Evolutionary conservation across 2,329 filamentous ascomycete genomes (phyloP).

Genomic region (Phialophora tarda): DNA sequence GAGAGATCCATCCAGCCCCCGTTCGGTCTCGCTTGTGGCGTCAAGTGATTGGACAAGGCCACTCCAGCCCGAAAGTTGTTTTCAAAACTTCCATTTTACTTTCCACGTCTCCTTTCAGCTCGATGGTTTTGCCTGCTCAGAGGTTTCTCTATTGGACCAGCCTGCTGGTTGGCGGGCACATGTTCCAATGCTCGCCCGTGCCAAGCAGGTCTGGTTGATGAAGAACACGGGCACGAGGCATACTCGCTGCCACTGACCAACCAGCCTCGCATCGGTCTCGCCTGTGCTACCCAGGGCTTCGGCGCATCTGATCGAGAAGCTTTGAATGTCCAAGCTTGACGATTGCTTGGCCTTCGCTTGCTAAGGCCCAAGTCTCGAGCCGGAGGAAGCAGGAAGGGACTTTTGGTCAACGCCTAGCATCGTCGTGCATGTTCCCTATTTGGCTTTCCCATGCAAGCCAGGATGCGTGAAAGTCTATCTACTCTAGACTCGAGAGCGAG

Average conservation of each 20-base stretch:
- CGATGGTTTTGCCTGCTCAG: background rate
- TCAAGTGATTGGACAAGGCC: background rate
- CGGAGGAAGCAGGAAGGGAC: background rate
- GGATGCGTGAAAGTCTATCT: background rate
- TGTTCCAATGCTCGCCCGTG: background rate
- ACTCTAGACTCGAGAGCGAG: background rate
- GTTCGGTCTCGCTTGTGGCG: background rate
- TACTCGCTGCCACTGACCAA: background rate
- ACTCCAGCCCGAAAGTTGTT: background rate
- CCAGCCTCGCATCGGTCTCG: background rate
- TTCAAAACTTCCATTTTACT: background rate
- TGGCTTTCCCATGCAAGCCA: background rate
- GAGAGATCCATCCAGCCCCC: constrained; percentile 8
- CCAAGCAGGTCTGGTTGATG: background rate
- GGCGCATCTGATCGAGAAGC: background rate
- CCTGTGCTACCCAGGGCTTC: background rate
- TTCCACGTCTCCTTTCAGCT: constrained; percentile 6
- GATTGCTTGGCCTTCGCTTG: background rate
- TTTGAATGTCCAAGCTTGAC: background rate
- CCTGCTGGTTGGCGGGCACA: background rate
- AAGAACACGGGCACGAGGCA: constrained; percentile 1
- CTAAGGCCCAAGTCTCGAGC: background rate
- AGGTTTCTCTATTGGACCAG: background rate
- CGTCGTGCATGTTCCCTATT: background rate
- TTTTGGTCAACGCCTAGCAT: background rate